Base-by-base conservation (phyloP, 306 rosid species). In the Sechiopsis laciniata region DNA sequence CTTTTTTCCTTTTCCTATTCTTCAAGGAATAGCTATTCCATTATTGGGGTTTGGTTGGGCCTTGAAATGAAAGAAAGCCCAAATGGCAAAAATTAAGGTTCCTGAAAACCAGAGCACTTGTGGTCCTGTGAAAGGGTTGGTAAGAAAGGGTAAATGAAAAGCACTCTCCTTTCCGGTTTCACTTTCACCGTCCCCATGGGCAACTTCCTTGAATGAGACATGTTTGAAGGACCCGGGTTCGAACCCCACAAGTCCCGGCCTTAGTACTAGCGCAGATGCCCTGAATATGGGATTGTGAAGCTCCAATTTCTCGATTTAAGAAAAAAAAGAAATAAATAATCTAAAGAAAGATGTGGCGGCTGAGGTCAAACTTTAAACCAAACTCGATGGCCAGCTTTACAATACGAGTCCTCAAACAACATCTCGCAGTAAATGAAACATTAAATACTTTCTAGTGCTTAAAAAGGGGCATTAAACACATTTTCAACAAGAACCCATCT, bases 31-130 rank as follows among this genome's bases (percentile, higher is more conserved):
- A 61, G 10, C 1, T 0, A 5, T 29, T 61, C 42, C 12, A 32
- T 16, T 2, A 62, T 16, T 15, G 68, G 22, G 69, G 69, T 63
- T 16, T 63, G 48, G 50, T 32, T 63, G 70, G 70, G 70, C 70
- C 70, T 35, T 16, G 26, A 63, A 35, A 16, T n/a, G 70, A n/a
- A 32, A 35, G 15, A 63, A 63, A 24, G 70, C 51, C 70, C 70
- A 61, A 29, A 15, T 61, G 42, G 46, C 19, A 10, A 63, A 35
- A 63, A 3, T 4, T 10, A 15, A 35, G 8, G 70, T 3, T 32
- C 37, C 5, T 26, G 2, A 26, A 35, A 35, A 62, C 68, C 68
- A 62, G 22, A 63, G 22, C 50, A 22, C 37, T 32, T 32, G 37
- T 4, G 37, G 37, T 32, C 37, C 37, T 32, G 37, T 32, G 37